A percentile compares a stretch with the other conserved stretches of the same genome.
Conservation (phyloP, 805 yeast genomes). For the Ogataea methylovora region DNA sequence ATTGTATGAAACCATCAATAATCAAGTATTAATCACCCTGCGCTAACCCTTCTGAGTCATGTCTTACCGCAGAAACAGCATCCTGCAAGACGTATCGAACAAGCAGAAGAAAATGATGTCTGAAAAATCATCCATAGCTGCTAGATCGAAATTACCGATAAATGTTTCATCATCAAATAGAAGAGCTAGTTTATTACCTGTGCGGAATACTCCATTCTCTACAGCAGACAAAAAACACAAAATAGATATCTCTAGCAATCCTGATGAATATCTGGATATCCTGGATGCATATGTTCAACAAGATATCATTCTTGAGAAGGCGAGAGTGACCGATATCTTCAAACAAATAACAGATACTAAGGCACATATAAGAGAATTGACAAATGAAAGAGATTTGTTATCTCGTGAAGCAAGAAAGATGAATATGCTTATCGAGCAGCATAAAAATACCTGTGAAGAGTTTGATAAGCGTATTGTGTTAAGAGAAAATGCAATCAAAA, state of each 20-base stretch:
- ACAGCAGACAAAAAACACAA: too few species aligned
- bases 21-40: too few species aligned
- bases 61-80: too few species aligned
- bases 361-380: slow-evolving; percentile 11
- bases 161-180: too few species aligned
- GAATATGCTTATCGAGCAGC: slow-evolving; percentile 8
- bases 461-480: slow-evolving; percentile 13
- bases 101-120: too few species aligned
- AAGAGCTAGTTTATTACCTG: too few species aligned
- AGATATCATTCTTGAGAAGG: slow-evolving; percentile 16
- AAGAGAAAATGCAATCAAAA: slow-evolving; percentile 10
- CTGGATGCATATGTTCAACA: slow-evolving; percentile 16
- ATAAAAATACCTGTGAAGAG: slow-evolving; percentile 8
- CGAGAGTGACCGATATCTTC: slow-evolving; percentile 10
- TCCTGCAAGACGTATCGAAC: too few species aligned
- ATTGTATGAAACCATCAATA: too few species aligned
- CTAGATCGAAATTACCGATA: too few species aligned
- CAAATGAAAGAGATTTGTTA: slow-evolving; percentile 12
- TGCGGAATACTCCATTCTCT: too few species aligned
- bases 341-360: slow-evolving; percentile 8
- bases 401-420: slow-evolving; percentile 13
- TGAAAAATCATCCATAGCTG: too few species aligned
- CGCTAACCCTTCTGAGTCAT: too few species aligned
- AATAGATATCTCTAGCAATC: slow-evolving; percentile 1
- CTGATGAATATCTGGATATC: slow-evolving; percentile 14